Evolutionary conservation across 1,284 basidiomycete genomes (phyloP).

Genomic region (Stereum hirsutum): DNA sequence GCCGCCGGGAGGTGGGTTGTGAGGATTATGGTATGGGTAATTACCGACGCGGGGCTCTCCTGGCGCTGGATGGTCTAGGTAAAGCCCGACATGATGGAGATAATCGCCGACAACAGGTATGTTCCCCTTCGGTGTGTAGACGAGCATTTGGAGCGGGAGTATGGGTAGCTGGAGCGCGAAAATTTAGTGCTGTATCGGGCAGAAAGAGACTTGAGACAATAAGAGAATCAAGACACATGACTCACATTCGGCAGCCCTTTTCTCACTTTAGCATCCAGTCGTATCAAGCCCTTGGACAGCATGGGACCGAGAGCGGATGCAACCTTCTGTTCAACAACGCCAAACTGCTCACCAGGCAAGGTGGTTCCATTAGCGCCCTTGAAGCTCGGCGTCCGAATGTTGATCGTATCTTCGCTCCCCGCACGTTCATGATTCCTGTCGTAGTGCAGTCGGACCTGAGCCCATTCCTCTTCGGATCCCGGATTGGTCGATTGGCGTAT

Average conservation of each 20-base stretch:
- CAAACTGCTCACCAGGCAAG: constrained; percentile 60
- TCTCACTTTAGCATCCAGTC: constrained; percentile 74
- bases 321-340: constrained; percentile 78
- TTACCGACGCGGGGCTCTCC: constrained; percentile 33
- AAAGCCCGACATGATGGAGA: constrained; percentile 57
- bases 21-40: constrained; percentile 82
- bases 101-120: constrained; percentile 73
- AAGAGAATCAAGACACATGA: constrained; percentile 10
- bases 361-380: constrained; percentile 41
- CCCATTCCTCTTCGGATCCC: constrained; percentile 55
- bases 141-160: constrained; percentile 75
- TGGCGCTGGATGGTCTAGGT: constrained; percentile 72
- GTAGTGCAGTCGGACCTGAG: constrained; percentile 67
- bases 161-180: constrained; percentile 55
- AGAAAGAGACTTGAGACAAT: constrained; percentile 4
- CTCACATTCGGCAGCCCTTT: constrained; percentile 54
- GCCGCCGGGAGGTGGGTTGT: constrained; percentile 72
- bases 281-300: constrained; percentile 74
- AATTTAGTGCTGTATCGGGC: too few species aligned
- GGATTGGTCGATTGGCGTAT: constrained; percentile 29
- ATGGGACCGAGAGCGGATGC: constrained; percentile 73
- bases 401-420: constrained; percentile 65
- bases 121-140: constrained; percentile 91
- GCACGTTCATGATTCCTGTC: constrained; percentile 51
- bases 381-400: constrained; percentile 63